Evolutionary conservation across 164 flowering plant genomes (phyloP), one percentile per base, ranked within the genome.

Genomic region (Tinospora cordifolia): DNA sequence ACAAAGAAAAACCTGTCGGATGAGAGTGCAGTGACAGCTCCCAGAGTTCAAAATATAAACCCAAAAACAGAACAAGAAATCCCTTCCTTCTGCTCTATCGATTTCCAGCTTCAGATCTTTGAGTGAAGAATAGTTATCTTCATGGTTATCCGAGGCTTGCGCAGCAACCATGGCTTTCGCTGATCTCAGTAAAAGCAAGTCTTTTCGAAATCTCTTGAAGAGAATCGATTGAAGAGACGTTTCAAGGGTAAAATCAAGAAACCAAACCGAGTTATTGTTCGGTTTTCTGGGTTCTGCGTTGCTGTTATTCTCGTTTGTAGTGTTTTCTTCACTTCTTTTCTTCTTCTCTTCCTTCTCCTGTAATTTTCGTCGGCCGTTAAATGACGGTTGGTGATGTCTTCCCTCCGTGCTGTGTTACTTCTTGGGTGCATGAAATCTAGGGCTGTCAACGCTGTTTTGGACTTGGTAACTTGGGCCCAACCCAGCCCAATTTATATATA

Each of bases 51-150:
- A 38, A 8, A 88, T 80, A 63, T 85, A 88, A 80, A 87, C 69
- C 96, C 96, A 90, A 70, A 87, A 79, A 77, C 91, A 90, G 17
- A 90, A 66, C 63, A 71, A 59, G 40, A 90, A 88, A 24, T 69
- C 66, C 57, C 65, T 44, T 14, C 79, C 84, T 15, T 81, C 84
- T 17, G 70, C 78, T 12, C n/a, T 71, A 12, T 74, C 78, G 41
- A 85, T 74, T 71, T 83, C 80, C 22, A 86, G 67, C 54, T 72
- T 75, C 11, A 88, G 81, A 75, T 90, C 87, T 66, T 83, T 82
- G 68, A 88, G 77, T 70, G 69, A 59, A 22, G 69, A 65, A 75
- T 88, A 90, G 14, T 80, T 82, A 1, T 70, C 72, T 11, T 68
- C 67, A 8, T 51, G 71, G 10, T 30, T 27, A 40, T 25, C 57